Evolutionary conservation across 1,284 basidiomycete genomes (phyloP).

Genomic region (Inonotus hispidus): DNA sequence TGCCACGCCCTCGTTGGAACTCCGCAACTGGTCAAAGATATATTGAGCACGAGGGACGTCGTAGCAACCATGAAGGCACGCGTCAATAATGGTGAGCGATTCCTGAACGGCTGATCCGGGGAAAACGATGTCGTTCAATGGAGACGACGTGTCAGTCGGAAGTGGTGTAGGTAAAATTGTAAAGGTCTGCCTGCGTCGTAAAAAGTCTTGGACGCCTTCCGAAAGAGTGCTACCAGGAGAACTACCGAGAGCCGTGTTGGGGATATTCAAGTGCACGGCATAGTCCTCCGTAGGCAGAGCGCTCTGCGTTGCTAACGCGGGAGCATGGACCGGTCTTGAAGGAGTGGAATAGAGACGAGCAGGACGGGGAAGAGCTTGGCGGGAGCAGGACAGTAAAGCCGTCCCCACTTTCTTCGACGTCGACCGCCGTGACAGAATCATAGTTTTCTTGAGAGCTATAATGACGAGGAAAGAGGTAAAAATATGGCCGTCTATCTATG

Average conservation of each 20-base stretch:
- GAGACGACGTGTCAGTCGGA: slow-evolving; percentile 38
- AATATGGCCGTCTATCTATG: background rate
- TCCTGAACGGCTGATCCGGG: slow-evolving; percentile 61
- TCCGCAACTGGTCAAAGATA: slow-evolving; percentile 59
- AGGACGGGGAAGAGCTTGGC: slow-evolving; percentile 61
- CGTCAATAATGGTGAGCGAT: slow-evolving; percentile 68
- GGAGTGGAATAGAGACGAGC: slow-evolving; percentile 62
- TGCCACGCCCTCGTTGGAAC: slow-evolving; percentile 27
- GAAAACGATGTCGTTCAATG: slow-evolving; percentile 52
- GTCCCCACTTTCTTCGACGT: slow-evolving; percentile 44
- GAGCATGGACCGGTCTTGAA: slow-evolving; percentile 46
- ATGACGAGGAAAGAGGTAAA: slow-evolving; percentile 6
- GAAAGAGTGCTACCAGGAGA: background rate
- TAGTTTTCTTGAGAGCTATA: background rate
- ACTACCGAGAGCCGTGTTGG: slow-evolving; percentile 19
- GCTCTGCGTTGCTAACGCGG: slow-evolving; percentile 42
- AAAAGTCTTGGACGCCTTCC: slow-evolving; percentile 40
- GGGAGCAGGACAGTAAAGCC: slow-evolving; percentile 56
- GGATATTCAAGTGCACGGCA: slow-evolving; percentile 34
- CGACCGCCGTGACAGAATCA: slow-evolving; percentile 39
- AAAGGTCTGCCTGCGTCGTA: slow-evolving; percentile 41
- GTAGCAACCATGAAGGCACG: slow-evolving; percentile 67
- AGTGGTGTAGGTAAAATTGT: slow-evolving; percentile 62
- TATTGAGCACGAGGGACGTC: slow-evolving; percentile 66
- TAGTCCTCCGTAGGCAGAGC: slow-evolving; percentile 31